These are phyloP conservation scores for Aspergillus jensenii DNA, from an alignment of 2,329 filamentous ascomycete genomes.

Conservation along the genomic window DNA sequence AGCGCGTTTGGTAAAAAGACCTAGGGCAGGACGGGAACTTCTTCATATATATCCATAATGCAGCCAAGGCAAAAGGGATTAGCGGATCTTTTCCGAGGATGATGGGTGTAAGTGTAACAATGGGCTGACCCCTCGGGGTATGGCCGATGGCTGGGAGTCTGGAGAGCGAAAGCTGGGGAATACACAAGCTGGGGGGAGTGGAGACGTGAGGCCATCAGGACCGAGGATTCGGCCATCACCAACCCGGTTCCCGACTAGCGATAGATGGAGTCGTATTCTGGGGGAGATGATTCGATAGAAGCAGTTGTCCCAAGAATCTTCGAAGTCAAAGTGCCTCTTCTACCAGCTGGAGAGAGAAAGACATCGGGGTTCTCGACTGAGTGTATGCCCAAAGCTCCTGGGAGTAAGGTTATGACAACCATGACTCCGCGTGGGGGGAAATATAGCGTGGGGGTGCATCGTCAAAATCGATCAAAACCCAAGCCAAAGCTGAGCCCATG, in stretches of 20 bases:
- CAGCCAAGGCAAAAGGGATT: neutral
- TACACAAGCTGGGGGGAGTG: neutral
- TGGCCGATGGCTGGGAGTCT: conserved; percentile 20
- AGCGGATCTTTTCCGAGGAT: conserved; percentile 9
- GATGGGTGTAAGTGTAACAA: conserved; percentile 10
- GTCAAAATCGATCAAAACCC: neutral
- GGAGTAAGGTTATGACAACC: neutral
- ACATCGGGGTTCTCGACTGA: neutral
- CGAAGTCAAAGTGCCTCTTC: neutral
- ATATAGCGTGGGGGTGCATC: neutral
- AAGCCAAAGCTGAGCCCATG: neutral
- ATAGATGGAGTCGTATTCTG: neutral
- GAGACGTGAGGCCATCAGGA: neutral
- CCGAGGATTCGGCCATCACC: neutral
- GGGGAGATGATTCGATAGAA: neutral
- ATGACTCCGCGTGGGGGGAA: neutral
- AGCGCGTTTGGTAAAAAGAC: neutral
- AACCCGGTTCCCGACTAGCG: neutral
- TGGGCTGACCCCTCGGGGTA: conserved; percentile 24
- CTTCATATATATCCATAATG: conserved; percentile 1
- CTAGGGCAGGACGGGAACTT: neutral
- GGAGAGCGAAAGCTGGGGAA: conserved; percentile 7
- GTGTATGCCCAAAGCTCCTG: neutral
- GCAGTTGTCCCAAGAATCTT: neutral
- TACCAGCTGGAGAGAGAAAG: neutral